Evolutionary conservation across 371 early-diverging fungal genomes (phyloP).

Genomic region (Amoeboaphelidium protococcarum): DNA sequence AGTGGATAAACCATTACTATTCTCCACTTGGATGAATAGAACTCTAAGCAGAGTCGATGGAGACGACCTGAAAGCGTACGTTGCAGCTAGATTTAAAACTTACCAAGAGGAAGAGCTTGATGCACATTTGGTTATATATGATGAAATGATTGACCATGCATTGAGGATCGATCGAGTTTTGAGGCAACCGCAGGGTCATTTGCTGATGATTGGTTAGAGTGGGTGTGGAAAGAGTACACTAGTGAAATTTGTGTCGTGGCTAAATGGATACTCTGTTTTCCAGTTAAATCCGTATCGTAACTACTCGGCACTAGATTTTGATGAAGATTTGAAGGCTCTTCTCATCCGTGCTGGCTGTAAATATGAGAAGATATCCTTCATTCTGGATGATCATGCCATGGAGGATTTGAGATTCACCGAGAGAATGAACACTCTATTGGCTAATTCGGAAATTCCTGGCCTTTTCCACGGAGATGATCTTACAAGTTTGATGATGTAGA

Average conservation of each 20-base stretch:
- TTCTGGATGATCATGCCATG: conserved; percentile 92
- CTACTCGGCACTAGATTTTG: conserved; percentile 87
- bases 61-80: conserved; percentile 68
- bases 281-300: conserved; percentile 89
- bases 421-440: conserved; percentile 93
- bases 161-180: conserved; percentile 94
- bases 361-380: conserved; percentile 91
- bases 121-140: conserved; percentile 77
- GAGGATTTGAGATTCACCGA: conserved; percentile 76
- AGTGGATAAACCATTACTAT: conserved; percentile 70
- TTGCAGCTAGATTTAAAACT: conserved; percentile 76
- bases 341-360: conserved; percentile 80
- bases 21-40: conserved; percentile 90
- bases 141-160: conserved; percentile 90
- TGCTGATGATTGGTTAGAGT: conserved; percentile 87
- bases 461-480: conserved; percentile 95
- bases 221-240: conserved; percentile 87
- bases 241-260: conserved; percentile 94
- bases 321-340: conserved; percentile 77
- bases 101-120: conserved; percentile 98
- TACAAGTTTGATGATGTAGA: conserved; percentile 70
- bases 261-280: conserved; percentile 87
- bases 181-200: conserved; percentile 89
- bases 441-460: conserved; percentile 95
- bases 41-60: conserved; percentile 65